phyloP scores from a whole-genome alignment of 805 yeast genomes.

The Candida incommunis region DNA sequence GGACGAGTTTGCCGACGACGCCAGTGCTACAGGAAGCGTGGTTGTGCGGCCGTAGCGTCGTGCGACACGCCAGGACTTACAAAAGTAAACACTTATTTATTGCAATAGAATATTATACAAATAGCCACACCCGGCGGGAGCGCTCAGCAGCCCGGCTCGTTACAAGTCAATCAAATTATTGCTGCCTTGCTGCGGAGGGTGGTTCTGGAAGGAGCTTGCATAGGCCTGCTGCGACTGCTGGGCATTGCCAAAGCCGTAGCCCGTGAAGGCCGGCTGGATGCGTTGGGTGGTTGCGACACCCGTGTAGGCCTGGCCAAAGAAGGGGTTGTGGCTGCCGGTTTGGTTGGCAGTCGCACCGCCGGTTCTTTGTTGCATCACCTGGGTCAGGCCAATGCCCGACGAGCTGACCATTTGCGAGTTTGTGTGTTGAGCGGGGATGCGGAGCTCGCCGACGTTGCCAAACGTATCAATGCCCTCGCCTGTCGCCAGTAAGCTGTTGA shows the following conservation, averaged over 20 bases:
- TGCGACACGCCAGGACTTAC: constrained; percentile 1
- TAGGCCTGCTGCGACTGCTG: constrained; percentile 22
- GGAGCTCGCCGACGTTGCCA: constrained; percentile 70
- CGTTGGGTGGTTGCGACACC: constrained; percentile 48
- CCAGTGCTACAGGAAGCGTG: neutral
- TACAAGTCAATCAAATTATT: constrained; percentile 19
- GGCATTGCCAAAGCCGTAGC: constrained; percentile 88
- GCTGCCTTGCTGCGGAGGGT: constrained; percentile 7
- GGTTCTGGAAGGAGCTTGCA: constrained; percentile 2
- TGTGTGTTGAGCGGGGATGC: constrained; percentile 90
- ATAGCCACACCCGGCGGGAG: neutral
- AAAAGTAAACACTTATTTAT: neutral
- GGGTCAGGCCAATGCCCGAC: constrained; percentile 60
- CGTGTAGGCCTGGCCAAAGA: constrained; percentile 54
- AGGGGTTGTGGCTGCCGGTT: constrained; percentile 33
- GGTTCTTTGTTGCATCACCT: constrained; percentile 14
- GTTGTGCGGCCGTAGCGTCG: neutral
- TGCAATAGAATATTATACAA: neutral
- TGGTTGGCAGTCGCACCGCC: constrained; percentile 9
- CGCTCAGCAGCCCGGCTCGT: neutral
- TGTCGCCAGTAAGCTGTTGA: constrained; percentile 63
- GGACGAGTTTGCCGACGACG: neutral
- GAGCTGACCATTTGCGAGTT: constrained; percentile 72
- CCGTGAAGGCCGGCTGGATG: constrained; percentile 75
- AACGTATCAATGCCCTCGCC: constrained; percentile 93